These are phyloP conservation scores for Limonium bicolor DNA, from an alignment of 148 eudicot genomes.

Conservation along the genomic window DNA sequence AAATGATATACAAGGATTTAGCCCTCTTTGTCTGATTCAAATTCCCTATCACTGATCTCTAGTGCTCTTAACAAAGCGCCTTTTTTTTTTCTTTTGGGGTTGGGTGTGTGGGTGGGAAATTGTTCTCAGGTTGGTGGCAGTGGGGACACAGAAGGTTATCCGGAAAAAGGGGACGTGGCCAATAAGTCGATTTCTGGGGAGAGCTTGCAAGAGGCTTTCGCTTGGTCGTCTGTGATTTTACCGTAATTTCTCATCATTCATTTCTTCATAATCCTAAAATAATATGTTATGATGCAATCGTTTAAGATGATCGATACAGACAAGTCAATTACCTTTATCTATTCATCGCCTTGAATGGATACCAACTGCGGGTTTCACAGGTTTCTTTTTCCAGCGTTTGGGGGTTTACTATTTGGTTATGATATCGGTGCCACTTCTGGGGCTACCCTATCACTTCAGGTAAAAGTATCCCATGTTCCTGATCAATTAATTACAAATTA, in stretches of 20 bases:
- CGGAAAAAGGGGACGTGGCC: slow-evolving; percentile 31
- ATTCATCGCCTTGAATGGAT: not conserved
- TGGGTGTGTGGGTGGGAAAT: too few species aligned
- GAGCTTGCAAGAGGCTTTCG: slow-evolving; percentile 31
- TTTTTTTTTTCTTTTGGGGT: too few species aligned
- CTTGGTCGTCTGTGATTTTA: slow-evolving; percentile 78
- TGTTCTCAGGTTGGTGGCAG: slow-evolving; percentile 10
- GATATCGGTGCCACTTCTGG: slow-evolving; percentile 99
- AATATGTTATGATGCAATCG: not conserved
- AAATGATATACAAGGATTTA: too few species aligned
- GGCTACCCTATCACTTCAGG: slow-evolving; percentile 88
- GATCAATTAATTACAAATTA: too few species aligned
- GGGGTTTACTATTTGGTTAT: slow-evolving; percentile 90
- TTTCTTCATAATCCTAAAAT: not conserved
- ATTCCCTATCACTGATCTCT: too few species aligned
- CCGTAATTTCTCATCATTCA: slow-evolving; percentile 32
- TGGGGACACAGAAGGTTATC: slow-evolving; percentile 15
- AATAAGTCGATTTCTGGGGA: slow-evolving; percentile 13
- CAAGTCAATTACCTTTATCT: not conserved
- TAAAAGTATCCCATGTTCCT: slow-evolving; percentile 6
- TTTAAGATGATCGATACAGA: not conserved
- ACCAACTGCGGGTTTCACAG: slow-evolving; percentile 22
- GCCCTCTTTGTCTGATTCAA: too few species aligned
- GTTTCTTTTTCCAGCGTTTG: slow-evolving; percentile 88
- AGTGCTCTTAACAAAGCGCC: too few species aligned